These are phyloP conservation scores for Mycena epipterygia DNA, from an alignment of 768 basidiomycete species.

Conservation along the genomic window DNA sequence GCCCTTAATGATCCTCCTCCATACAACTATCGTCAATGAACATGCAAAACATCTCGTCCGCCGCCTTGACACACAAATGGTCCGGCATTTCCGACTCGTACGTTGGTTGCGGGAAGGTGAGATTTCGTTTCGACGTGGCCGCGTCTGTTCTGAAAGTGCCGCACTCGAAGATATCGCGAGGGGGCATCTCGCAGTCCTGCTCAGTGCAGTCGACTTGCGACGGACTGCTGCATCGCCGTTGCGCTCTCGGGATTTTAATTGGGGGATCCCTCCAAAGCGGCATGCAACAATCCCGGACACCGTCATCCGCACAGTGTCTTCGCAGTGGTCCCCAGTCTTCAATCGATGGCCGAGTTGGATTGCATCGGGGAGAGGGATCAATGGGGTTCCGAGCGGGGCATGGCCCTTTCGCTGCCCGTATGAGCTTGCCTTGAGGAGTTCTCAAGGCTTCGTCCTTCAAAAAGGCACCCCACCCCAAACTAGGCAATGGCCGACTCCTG, in stretches of 20 bases:
- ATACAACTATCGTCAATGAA: constrained; percentile 30
- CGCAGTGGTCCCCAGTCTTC: neutral
- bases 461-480: constrained; percentile 25
- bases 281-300: neutral
- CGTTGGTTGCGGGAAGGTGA: too few relatives aligned
- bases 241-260: neutral
- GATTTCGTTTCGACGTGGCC: neutral
- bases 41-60: constrained; percentile 30
- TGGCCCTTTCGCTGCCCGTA: constrained; percentile 2
- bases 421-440: constrained; percentile 1
- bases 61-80: constrained; percentile 4
- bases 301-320: neutral
- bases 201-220: neutral
- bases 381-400: neutral
- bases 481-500: neutral
- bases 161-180: neutral
- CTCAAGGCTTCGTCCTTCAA: constrained; percentile 27
- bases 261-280: neutral
- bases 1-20: constrained; percentile 14
- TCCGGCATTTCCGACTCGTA: constrained; percentile 3
- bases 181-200: constrained; percentile 7
- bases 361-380: too few relatives aligned
- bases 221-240: neutral
- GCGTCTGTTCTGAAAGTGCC: neutral
- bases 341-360: neutral